phyloP scores from a whole-genome alignment of 331 rosid species.

The Spiraea crenata region DNA sequence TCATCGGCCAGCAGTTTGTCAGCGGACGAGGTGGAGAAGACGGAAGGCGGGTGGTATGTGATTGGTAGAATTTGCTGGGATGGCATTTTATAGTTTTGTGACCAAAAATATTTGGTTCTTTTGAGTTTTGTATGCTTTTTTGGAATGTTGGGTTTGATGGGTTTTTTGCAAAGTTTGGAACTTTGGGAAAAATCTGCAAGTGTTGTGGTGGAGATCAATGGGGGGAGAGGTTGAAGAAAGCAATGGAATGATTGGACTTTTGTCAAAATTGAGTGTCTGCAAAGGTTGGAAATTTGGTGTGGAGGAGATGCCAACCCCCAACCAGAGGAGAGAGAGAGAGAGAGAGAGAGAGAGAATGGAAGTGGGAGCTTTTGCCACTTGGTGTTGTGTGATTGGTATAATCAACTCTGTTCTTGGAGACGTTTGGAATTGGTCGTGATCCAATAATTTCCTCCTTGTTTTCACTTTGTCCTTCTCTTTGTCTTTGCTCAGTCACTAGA shows the following conservation, averaged over 20 bases:
- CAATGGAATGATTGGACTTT: neutral
- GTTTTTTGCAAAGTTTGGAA: neutral
- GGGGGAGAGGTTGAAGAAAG: no score
- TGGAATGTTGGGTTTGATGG: constrained; percentile 9
- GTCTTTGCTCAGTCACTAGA: no score
- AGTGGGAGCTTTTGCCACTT: constrained; percentile 18
- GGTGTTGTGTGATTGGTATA: neutral
- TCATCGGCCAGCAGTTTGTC: constrained; percentile 35
- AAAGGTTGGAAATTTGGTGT: neutral
- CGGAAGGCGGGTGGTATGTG: constrained; percentile 31
- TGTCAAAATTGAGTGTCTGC: neutral
- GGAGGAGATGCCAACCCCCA: neutral
- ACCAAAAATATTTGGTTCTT: neutral
- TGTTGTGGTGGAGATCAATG: neutral
- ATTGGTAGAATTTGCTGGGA: constrained; percentile 55
- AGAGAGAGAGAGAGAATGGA: no score
- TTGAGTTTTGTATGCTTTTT: neutral
- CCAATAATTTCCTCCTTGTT: neutral
- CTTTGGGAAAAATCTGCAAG: neutral
- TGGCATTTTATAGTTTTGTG: constrained; percentile 45
- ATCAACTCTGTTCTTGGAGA: neutral
- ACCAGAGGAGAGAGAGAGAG: neutral
- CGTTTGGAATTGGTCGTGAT: constrained; percentile 20
- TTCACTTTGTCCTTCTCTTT: neutral
- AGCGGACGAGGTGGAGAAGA: constrained; percentile 9